Evolutionary conservation across 75 land plant genomes (phyloP).

Genomic region (Selaginella moellendorffii): DNA sequence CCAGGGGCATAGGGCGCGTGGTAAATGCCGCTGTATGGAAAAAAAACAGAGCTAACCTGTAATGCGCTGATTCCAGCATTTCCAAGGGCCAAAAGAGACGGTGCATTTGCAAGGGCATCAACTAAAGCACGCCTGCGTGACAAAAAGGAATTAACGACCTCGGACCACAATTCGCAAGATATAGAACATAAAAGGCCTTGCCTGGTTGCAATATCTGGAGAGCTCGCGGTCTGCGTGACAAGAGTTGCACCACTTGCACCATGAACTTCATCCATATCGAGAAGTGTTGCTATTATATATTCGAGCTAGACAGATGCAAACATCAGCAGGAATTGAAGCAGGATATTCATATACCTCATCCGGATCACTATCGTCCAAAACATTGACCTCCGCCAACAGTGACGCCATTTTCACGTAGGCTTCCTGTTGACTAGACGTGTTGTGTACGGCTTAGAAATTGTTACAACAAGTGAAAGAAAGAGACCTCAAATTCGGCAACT

Average conservation of each 20-base stretch:
- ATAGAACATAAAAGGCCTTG: constrained; percentile 14
- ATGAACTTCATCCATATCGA: constrained; percentile 99
- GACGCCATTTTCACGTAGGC: constrained; percentile 84
- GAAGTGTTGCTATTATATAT: constrained; percentile 62
- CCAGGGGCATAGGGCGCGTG: not conserved
- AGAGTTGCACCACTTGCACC: constrained; percentile 73
- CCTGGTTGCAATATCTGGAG: constrained; percentile 95
- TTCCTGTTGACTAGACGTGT: constrained; percentile 36
- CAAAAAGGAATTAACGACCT: not conserved
- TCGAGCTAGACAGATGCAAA: constrained; percentile 49
- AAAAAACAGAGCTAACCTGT: constrained; percentile 36
- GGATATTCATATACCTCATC: constrained; percentile 53
- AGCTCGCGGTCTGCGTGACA: constrained; percentile 79
- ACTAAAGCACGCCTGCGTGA: constrained; percentile 73
- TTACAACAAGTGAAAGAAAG: not conserved
- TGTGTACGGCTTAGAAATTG: no score
- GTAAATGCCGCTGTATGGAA: no score
- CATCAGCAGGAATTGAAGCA: not conserved
- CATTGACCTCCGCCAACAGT: constrained; percentile 76
- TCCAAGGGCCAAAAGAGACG: constrained; percentile 96
- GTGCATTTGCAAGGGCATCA: constrained; percentile 89
- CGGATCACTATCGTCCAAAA: constrained; percentile 83
- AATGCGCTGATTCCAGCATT: constrained; percentile 99
- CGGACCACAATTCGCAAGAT: no score
- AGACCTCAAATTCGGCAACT: not conserved